A percentile compares a stretch with the other conserved stretches of the same genome.
Evolutionary conservation across 176 grass and related monocot species (phyloP).

Genomic region (Oryza meyeriana): DNA sequence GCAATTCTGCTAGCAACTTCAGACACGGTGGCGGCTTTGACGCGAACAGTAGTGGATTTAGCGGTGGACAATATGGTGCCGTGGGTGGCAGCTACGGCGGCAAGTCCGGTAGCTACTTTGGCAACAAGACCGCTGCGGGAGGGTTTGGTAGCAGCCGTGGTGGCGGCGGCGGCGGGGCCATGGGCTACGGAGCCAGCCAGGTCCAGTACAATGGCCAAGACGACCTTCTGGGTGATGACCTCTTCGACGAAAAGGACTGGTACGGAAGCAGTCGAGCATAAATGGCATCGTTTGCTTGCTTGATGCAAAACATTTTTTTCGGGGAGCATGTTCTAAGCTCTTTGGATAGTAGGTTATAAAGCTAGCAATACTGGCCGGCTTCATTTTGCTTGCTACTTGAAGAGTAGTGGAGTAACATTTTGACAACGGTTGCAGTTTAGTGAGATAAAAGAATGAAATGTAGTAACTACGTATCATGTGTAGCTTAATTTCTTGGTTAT

Average conservation of each 20-base stretch:
- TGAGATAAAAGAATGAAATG: not conserved
- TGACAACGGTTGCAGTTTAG: not conserved
- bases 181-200: slow-evolving; percentile 17
- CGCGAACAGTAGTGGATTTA: not conserved
- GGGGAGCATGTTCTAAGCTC: not conserved
- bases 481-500: not conserved
- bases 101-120: not conserved
- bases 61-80: slow-evolving; percentile 8
- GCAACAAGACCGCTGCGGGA: not conserved
- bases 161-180: not conserved
- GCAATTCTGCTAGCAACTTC: not conserved
- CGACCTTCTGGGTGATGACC: slow-evolving; percentile 39
- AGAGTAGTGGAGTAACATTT: not conserved
- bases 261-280: slow-evolving; percentile 41
- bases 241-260: slow-evolving; percentile 37
- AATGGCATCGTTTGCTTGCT: not conserved
- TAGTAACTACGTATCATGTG: not conserved
- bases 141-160: not conserved
- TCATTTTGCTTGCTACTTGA: not conserved
- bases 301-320: not conserved
- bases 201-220: slow-evolving; percentile 46
- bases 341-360: not conserved
- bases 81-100: not conserved
- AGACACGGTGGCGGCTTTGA: not conserved
- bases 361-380: not conserved